Evolutionary conservation across 148 eudicot genomes (phyloP).

Genomic region (Arbutus unedo): DNA sequence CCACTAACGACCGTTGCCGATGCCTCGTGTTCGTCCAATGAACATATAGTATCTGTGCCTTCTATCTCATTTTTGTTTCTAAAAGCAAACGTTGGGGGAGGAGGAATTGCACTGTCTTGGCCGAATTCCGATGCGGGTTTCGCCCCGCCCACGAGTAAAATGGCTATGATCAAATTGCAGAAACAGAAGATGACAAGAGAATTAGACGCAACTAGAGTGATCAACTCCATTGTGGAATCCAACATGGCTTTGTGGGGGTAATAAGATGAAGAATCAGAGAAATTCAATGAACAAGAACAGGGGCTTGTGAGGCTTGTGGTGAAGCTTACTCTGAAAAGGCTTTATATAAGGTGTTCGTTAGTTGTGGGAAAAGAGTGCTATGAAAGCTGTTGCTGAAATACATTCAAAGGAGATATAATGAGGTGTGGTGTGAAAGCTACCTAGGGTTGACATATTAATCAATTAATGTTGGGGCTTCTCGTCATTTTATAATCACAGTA

Average conservation of each 20-base stretch:
- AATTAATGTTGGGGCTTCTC: neutral
- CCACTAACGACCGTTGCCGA: neutral
- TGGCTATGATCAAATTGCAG: constrained; percentile 59
- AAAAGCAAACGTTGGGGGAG: neutral
- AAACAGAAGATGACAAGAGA: constrained; percentile 51
- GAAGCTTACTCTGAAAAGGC: neutral
- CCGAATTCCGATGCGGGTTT: constrained; percentile 9
- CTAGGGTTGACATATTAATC: constrained; percentile 4
- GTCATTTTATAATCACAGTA: constrained; percentile 15
- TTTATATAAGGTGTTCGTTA: neutral
- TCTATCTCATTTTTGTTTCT: neutral
- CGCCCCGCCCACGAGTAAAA: constrained; percentile 41
- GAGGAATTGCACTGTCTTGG: neutral
- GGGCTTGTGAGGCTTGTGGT: neutral
- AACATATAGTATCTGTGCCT: neutral
- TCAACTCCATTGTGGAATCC: constrained; percentile 39
- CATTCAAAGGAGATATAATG: constrained; percentile 12
- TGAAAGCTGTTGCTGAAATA: constrained; percentile 27
- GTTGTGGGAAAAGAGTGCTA: constrained; percentile 18
- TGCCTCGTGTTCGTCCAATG: neutral
- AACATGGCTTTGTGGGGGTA: constrained; percentile 28
- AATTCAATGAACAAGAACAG: neutral
- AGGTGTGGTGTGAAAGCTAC: constrained; percentile 35
- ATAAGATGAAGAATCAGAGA: neutral
- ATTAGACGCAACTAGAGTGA: constrained; percentile 47